These are phyloP conservation scores for Pleurotus salmoneostramineus DNA, from an alignment of 768 basidiomycete genomes.

Conservation along the genomic window DNA sequence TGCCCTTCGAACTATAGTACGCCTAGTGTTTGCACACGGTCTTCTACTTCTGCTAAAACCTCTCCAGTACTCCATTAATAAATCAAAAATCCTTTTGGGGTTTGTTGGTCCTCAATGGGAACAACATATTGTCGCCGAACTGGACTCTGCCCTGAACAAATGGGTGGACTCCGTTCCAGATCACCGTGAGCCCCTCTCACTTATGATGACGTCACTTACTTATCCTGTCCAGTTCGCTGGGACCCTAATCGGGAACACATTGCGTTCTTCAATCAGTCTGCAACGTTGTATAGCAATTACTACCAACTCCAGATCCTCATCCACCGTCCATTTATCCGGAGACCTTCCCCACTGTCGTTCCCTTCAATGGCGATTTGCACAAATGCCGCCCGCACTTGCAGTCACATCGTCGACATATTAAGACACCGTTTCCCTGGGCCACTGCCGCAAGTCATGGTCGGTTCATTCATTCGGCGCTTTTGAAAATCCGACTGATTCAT, in stretches of 20 bases:
- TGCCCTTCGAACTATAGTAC: constrained; percentile 54
- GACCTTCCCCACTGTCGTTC: constrained; percentile 43
- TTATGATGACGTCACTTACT: not conserved
- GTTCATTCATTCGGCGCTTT: no score
- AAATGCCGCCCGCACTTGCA: constrained; percentile 76
- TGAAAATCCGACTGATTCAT: no score
- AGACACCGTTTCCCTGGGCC: constrained; percentile 30
- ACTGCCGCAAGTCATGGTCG: constrained; percentile 32
- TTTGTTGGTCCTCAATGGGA: constrained; percentile 53
- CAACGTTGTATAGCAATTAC: constrained; percentile 42
- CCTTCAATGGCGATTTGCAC: constrained; percentile 76
- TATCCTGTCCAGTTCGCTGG: constrained; percentile 40
- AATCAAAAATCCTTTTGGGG: constrained; percentile 49
- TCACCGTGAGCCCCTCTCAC: constrained; percentile 34
- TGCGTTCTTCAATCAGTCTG: constrained; percentile 58
- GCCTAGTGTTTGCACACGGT: constrained; percentile 12
- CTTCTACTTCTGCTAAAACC: not conserved
- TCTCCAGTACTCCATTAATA: constrained; percentile 70
- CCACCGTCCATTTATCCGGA: constrained; percentile 72
- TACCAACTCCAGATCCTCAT: constrained; percentile 69
- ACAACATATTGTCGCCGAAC: constrained; percentile 60
- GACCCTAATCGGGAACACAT: constrained; percentile 42
- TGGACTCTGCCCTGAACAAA: constrained; percentile 68
- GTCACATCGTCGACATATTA: constrained; percentile 70
- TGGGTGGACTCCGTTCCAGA: constrained; percentile 69